Percentiles rank a stretch among this genome's conserved stretches.
Conservation (phyloP, 176 grass and related monocot genomes). For the Dendrocalamus sinicus region DNA sequence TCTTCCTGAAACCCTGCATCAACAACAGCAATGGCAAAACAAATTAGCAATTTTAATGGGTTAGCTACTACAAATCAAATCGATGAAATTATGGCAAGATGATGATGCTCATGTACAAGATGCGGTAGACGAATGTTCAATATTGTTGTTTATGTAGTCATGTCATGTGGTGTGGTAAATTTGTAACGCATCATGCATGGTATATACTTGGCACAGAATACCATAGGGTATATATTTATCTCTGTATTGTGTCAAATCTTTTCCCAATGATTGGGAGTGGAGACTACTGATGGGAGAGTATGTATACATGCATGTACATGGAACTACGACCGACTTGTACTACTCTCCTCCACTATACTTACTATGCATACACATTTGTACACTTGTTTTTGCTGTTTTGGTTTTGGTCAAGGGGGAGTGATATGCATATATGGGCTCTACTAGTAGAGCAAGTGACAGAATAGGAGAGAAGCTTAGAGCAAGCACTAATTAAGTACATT, state of each 20-base stretch:
- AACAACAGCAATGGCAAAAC: background rate
- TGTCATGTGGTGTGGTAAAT: background rate
- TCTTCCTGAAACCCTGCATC: constrained; percentile 98
- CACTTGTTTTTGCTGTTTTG: background rate
- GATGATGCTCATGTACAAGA: background rate
- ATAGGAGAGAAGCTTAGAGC: constrained; percentile 8
- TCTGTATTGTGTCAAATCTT: constrained; percentile 43
- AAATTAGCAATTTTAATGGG: background rate
- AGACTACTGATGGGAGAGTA: background rate
- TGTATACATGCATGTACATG: background rate
- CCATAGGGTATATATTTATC: background rate
- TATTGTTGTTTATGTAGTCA: background rate
- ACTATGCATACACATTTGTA: background rate
- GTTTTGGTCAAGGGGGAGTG: background rate
- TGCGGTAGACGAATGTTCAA: background rate
- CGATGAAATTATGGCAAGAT: background rate
- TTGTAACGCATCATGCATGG: background rate
- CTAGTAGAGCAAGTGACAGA: constrained; percentile 5
- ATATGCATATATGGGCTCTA: background rate
- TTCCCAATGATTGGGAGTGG: constrained; percentile 38
- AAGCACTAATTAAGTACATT: constrained; percentile 12
- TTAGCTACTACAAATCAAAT: background rate
- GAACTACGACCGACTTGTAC: background rate
- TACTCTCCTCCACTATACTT: background rate
- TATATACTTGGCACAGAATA: background rate